Evolutionary conservation across 129 eudicot species (phyloP).

Genomic region (Erigeron canadensis): DNA sequence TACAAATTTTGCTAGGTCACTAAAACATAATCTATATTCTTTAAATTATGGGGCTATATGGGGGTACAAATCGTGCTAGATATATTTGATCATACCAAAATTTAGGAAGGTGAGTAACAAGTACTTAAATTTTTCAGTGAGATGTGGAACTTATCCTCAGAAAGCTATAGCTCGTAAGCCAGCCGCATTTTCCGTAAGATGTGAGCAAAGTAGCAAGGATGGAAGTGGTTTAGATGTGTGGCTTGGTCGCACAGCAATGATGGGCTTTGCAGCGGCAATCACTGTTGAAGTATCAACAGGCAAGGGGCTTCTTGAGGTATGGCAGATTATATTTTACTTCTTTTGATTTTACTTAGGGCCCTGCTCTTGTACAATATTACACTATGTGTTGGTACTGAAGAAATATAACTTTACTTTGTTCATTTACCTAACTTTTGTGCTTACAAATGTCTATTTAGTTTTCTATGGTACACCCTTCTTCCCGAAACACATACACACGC

Average conservation of each 20-base stretch:
- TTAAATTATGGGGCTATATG: neutral
- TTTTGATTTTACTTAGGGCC: neutral
- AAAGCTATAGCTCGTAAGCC: slow-evolving; percentile 37
- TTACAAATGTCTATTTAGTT: too few species aligned
- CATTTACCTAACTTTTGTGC: neutral
- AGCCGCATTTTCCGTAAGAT: slow-evolving; percentile 49
- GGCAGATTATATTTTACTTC: slow-evolving; percentile 2
- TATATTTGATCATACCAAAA: neutral
- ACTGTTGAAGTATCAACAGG: slow-evolving; percentile 84
- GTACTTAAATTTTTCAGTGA: slow-evolving; percentile 42
- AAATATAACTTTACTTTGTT: neutral
- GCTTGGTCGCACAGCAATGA: slow-evolving; percentile 88
- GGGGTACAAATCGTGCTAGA: neutral
- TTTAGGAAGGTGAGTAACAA: slow-evolving; percentile 9
- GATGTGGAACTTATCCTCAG: slow-evolving; percentile 29
- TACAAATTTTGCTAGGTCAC: too few species aligned
- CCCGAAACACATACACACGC: too few species aligned
- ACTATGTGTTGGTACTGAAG: neutral
- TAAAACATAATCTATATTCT: too few species aligned
- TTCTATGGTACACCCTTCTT: too few species aligned
- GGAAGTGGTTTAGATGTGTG: slow-evolving; percentile 77
- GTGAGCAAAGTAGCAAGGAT: slow-evolving; percentile 75
- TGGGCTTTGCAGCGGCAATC: slow-evolving; percentile 84
- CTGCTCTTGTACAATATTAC: neutral
- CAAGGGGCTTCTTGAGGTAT: slow-evolving; percentile 96